phyloP scores from a whole-genome alignment of 371 early-diverging fungal species.

The Syncephalastrum contaminatum region DNA sequence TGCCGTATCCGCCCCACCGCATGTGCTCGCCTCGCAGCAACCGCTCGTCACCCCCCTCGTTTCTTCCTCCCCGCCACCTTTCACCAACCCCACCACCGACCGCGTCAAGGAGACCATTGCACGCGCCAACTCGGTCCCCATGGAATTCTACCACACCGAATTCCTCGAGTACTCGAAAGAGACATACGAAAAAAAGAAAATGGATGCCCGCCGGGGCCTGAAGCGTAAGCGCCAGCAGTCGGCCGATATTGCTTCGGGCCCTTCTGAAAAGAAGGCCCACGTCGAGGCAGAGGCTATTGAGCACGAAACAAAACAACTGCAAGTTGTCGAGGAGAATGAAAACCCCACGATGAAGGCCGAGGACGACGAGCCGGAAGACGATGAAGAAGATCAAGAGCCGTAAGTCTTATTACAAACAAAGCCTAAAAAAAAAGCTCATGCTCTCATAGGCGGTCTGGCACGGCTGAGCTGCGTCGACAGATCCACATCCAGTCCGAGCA shows the following conservation, averaged over 20 bases:
- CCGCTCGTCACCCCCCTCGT: slow-evolving; percentile 15
- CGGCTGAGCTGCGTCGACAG: slow-evolving; percentile 48
- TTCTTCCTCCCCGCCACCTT: slow-evolving; percentile 14
- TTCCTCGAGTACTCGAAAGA: slow-evolving; percentile 50
- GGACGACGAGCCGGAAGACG: not conserved
- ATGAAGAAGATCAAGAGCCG: slow-evolving; percentile 1
- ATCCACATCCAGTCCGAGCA: slow-evolving; percentile 56
- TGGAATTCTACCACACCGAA: slow-evolving; percentile 52
- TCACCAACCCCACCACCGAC: slow-evolving; percentile 30
- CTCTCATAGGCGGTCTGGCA: slow-evolving; percentile 14
- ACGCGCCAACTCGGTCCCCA: slow-evolving; percentile 46
- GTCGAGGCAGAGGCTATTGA: slow-evolving; percentile 7
- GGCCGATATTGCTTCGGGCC: not conserved
- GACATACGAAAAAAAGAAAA: slow-evolving; percentile 39
- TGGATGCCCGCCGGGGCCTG: slow-evolving; percentile 23
- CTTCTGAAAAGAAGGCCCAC: too few species aligned
- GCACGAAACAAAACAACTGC: not conserved
- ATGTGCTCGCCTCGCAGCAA: slow-evolving; percentile 3
- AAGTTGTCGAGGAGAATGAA: slow-evolving; percentile 15
- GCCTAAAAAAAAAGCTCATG: not conserved
- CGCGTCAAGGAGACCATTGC: slow-evolving; percentile 50
- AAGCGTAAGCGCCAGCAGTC: slow-evolving; percentile 36
- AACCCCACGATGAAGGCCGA: slow-evolving; percentile 1
- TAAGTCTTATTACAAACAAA: not conserved
- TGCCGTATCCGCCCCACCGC: slow-evolving; percentile 3